Percentiles rank a stretch among this genome's conserved stretches.
phyloP scores from a whole-genome alignment of 2,329 filamentous ascomycete genomes.

The Arthroderma sp. region DNA sequence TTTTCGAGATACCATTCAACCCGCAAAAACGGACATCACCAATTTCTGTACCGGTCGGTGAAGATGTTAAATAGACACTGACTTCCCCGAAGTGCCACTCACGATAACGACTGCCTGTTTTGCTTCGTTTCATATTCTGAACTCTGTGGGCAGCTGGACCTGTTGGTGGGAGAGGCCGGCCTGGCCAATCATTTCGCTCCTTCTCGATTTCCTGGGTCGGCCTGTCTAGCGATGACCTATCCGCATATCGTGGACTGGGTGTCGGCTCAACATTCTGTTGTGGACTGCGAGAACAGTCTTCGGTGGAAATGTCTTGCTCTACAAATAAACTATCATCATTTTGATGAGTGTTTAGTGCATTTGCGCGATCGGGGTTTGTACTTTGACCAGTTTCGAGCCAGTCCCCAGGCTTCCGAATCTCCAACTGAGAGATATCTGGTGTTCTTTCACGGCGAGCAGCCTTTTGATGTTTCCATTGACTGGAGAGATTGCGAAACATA shows the following conservation, averaged over 20 bases:
- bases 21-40: constrained; percentile 21
- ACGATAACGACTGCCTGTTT: not conserved
- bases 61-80: constrained; percentile 19
- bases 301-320: constrained; percentile 8
- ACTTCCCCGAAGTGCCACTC: constrained; percentile 17
- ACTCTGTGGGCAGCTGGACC: too few relatives aligned
- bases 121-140: too few relatives aligned
- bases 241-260: too few relatives aligned
- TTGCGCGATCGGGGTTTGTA: too few relatives aligned
- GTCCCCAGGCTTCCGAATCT: constrained; percentile 24
- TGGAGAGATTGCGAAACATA: constrained; percentile 15
- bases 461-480: constrained; percentile 20
- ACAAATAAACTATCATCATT: constrained; percentile 12
- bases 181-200: too few relatives aligned
- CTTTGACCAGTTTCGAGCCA: constrained; percentile 10
- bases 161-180: too few relatives aligned
- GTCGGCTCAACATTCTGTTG: too few relatives aligned
- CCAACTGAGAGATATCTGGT: constrained; percentile 24
- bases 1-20: constrained; percentile 6
- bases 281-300: too few relatives aligned
- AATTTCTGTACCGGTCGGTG: constrained; percentile 16
- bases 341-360: too few relatives aligned
- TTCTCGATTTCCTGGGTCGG: too few relatives aligned
- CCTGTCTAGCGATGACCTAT: too few relatives aligned
- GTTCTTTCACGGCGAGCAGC: constrained; percentile 19